Evolutionary conservation across 768 basidiomycete species (phyloP), one percentile per base, ranked within the genome.

Genomic region (Boletellus ananiceps): DNA sequence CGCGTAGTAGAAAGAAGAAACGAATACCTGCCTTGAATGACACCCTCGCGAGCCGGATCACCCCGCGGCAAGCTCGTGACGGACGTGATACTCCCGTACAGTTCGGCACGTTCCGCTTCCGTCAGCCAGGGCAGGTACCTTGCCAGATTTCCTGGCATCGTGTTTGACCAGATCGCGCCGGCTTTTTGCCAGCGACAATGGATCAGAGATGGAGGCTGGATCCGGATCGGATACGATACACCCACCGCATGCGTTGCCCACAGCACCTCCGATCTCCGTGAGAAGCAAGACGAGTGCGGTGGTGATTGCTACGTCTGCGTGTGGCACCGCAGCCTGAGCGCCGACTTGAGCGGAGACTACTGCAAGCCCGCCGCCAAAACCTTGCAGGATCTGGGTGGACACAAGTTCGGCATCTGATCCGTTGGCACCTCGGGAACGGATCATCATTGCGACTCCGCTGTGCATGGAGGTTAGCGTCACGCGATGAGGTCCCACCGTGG

Each of bases 351-450:
- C 64, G 5, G 78, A 61, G 36, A 81, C 69, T 8, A 77, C 76
- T 3, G 84, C 83, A 48, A 88, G 74, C 14, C 86, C 87, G 13
- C 87, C 87, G 15, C 87, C 87, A 8, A 83, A 68, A 40, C 86
- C 87, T 67, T 88, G 86, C 14, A 90, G 71, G 43, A 88, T 65
- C 56, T 90, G 87, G 18, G 77, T 80, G 67, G 78, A 72, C 4
- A 88, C 81, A 25, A 88, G 72, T 53, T 80, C 78, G 2, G 72
- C 73, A 31, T 75, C 71, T 29, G 73, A 77, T 0, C 72, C 78
- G 32, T 79, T 69, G 2, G 83, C 78, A 13, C 84, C 84, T 15
- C 82, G 77, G 5, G 85, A 82, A 57, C 79, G 78, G 52, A 88
- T 78, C 86, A 87, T 88, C 21, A 86, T 66, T 8, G 76, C 78